These are phyloP conservation scores for Cucumis sativus DNA, from an alignment of 306 rosid genomes.

Conservation along the genomic window DNA sequence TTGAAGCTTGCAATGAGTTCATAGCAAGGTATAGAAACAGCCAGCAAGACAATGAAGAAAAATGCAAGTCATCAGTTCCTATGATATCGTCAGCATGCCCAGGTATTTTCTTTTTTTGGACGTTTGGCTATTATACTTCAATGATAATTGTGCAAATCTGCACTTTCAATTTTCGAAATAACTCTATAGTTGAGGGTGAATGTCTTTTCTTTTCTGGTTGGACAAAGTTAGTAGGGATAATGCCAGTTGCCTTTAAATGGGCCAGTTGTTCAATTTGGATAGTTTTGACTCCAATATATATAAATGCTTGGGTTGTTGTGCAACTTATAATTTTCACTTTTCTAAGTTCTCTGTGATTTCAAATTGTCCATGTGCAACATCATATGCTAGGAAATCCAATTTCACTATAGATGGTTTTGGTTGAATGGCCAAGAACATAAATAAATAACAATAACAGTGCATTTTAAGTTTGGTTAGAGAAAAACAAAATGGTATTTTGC, in stretches of 20 bases:
- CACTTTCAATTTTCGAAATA: not conserved
- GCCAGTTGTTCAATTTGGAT: not conserved
- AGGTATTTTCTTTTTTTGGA: conserved; percentile 30
- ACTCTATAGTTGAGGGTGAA: not conserved
- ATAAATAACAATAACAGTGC: not conserved
- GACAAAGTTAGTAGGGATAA: not conserved
- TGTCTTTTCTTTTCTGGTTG: not conserved
- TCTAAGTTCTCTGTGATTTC: not conserved
- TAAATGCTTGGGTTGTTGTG: not conserved
- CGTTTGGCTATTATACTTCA: not conserved
- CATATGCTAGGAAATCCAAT: not conserved
- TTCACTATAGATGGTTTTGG: not conserved
- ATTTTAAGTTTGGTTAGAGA: not conserved
- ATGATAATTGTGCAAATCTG: not conserved
- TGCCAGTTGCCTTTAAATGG: not conserved
- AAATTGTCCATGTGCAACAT: not conserved
- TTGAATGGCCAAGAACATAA: not conserved
- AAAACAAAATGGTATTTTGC: not conserved
- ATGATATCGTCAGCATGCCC: conserved; percentile 98
- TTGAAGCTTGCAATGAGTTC: conserved; percentile 82
- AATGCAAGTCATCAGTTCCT: conserved; percentile 42
- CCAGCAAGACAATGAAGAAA: conserved; percentile 31
- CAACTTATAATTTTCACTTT: not conserved
- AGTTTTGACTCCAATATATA: not conserved
- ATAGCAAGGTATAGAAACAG: conserved; percentile 53